Percentiles rank a stretch among this genome's conserved stretches.
Evolutionary conservation across 305 asterid species (phyloP).

Genomic region (Rubia tinctorum): DNA sequence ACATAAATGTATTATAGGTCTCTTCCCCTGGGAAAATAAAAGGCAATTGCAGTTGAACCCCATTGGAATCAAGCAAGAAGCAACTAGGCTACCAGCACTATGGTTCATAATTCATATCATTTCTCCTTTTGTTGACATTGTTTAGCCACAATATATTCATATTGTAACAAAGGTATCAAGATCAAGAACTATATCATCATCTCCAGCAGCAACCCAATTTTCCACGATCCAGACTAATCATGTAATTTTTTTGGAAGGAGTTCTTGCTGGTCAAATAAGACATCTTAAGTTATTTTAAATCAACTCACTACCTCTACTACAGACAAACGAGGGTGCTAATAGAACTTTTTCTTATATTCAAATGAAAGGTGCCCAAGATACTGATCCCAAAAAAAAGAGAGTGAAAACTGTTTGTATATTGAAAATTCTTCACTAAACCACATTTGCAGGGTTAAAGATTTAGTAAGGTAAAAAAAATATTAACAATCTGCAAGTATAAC

Average conservation of each 20-base stretch:
- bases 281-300: slow-evolving; percentile 2
- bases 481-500: not conserved
- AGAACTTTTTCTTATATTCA: not conserved
- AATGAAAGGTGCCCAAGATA: not conserved
- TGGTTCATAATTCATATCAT: not conserved
- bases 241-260: not conserved
- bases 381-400: not conserved
- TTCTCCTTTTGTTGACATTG: not conserved
- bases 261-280: not conserved
- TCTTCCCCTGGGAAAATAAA: not conserved
- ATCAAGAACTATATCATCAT: not conserved
- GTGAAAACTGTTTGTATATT: not conserved
- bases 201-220: not conserved
- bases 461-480: not conserved
- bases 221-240: not conserved
- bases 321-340: not conserved
- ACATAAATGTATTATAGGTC: not conserved
- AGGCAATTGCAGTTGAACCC: too few relatives aligned
- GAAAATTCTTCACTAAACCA: not conserved
- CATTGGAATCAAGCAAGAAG: slow-evolving; percentile 2
- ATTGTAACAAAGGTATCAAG: not conserved
- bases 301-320: not conserved
- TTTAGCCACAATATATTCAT: not conserved
- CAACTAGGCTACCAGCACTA: not conserved
- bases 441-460: not conserved